Conservation (phyloP, 768 basidiomycete genomes). For the Boletus reticulatus region DNA sequence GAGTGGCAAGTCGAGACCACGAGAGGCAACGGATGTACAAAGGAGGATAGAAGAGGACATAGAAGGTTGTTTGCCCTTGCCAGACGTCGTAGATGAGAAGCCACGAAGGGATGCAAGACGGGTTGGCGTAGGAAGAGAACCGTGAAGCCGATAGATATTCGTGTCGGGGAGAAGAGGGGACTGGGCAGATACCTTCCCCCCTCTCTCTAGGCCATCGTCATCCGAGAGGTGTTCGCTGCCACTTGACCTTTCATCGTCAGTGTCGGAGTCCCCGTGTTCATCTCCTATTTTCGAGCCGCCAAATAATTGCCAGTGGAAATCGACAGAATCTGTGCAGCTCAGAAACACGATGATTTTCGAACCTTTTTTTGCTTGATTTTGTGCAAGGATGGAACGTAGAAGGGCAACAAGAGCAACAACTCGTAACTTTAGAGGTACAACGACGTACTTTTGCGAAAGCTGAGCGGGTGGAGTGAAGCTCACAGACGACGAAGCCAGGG, state of each 20-base stretch:
- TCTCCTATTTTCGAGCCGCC: constrained; percentile 68
- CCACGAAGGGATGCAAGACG: constrained; percentile 81
- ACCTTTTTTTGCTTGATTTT: constrained; percentile 49
- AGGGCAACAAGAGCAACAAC: constrained; percentile 87
- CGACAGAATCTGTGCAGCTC: constrained; percentile 96
- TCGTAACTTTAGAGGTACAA: constrained; percentile 92
- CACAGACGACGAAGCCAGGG: constrained; percentile 33
- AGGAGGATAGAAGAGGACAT: constrained; percentile 70
- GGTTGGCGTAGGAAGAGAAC: constrained; percentile 78
- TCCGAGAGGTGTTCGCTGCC: constrained; percentile 24
- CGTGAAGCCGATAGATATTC: constrained; percentile 86
- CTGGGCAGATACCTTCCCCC: constrained; percentile 49
- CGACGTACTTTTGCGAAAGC: constrained; percentile 84
- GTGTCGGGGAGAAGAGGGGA: constrained; percentile 82
- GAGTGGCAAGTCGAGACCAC: constrained; percentile 93
- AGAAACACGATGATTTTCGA: constrained; percentile 92
- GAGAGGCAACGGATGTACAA: constrained; percentile 97
- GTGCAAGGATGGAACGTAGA: constrained; percentile 73
- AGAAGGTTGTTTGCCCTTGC: constrained; percentile 29
- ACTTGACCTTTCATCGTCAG: constrained; percentile 25
- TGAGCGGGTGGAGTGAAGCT: constrained; percentile 95
- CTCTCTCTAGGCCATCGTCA: constrained; percentile 26
- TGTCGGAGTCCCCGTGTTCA: constrained; percentile 23
- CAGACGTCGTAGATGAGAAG: constrained; percentile 55
- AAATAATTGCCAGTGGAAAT: constrained; percentile 90